A percentile compares a stretch with the other conserved stretches of the same genome.
These are phyloP conservation scores for Sordariomycetes sp. DNA, from an alignment of 2,329 filamentous ascomycete genomes.

Conservation along the genomic window DNA sequence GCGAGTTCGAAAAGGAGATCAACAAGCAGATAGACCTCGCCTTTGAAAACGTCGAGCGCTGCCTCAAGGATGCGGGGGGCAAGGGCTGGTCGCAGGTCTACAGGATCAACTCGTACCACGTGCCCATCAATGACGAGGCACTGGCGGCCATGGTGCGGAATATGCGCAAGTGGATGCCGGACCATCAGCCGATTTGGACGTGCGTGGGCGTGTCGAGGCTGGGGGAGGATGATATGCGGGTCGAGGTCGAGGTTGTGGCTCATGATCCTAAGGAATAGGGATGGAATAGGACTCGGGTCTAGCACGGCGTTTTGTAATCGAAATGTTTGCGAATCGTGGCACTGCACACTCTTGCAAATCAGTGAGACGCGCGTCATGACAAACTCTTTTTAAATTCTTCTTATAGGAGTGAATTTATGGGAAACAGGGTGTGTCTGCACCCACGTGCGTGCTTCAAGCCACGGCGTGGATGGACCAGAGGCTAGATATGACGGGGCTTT, in stretches of 20 bases:
- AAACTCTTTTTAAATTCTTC: too few species aligned
- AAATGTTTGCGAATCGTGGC: too few species aligned
- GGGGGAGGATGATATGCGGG: conserved; percentile 33
- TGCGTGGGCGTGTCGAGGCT: conserved; percentile 33
- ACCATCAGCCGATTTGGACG: conserved; percentile 40
- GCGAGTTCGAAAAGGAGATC: conserved; percentile 18
- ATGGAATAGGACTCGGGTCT: too few species aligned
- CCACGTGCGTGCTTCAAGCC: too few species aligned
- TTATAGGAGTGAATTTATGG: too few species aligned
- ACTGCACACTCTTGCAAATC: too few species aligned
- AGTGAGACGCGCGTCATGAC: too few species aligned
- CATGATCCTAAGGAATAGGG: conserved; percentile 20
- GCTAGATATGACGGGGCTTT: too few species aligned
- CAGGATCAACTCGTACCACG: conserved; percentile 30
- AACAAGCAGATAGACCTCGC: conserved; percentile 34
- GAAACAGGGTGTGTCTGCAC: too few species aligned
- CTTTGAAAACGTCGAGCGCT: conserved; percentile 41
- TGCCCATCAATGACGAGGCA: conserved; percentile 23
- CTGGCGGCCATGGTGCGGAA: conserved; percentile 28
- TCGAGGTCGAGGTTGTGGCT: conserved; percentile 45
- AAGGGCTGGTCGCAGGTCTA: conserved; percentile 43
- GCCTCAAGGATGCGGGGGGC: conserved; percentile 36
- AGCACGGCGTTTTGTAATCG: too few species aligned
- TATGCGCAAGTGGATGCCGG: conserved; percentile 34
- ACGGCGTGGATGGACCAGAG: too few species aligned